These are phyloP conservation scores for Xylariaceae sp. DNA, from an alignment of 2,329 filamentous ascomycete species.

Conservation along the genomic window DNA sequence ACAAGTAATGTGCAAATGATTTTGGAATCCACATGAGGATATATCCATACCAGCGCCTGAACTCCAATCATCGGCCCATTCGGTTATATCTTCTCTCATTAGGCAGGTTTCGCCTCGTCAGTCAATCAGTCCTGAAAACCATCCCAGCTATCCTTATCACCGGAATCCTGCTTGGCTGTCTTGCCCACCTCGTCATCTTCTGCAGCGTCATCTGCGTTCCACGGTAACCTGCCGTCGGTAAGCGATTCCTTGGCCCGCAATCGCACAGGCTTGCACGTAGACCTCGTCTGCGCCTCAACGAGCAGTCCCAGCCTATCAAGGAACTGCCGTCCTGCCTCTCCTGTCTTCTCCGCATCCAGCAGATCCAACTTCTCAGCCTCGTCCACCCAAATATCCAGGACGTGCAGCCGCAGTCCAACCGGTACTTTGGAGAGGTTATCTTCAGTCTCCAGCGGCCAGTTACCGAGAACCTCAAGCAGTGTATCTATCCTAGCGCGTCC, in stretches of 20 bases:
- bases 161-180: constrained; percentile 39
- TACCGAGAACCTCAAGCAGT: constrained; percentile 52
- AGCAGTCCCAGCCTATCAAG: constrained; percentile 59
- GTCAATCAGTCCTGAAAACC: constrained; percentile 67
- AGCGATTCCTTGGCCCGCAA: constrained; percentile 72
- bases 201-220: constrained; percentile 55
- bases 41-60: constrained; percentile 31
- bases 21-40: constrained; percentile 26
- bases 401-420: constrained; percentile 84
- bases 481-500: constrained; percentile 33
- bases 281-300: constrained; percentile 61
- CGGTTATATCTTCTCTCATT: background rate
- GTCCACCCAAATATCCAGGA: constrained; percentile 90
- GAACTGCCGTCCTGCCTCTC: constrained; percentile 54
- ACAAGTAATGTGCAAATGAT: constrained; percentile 19
- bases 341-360: constrained; percentile 49
- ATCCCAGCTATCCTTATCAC: constrained; percentile 67
- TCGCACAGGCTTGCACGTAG: constrained; percentile 74
- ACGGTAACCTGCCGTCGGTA: constrained; percentile 74
- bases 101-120: background rate
- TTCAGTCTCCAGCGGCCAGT: constrained; percentile 50
- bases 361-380: constrained; percentile 77
- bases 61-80: constrained; percentile 16
- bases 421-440: constrained; percentile 64
- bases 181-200: constrained; percentile 44